Percentiles rank a stretch among this genome's conserved stretches.
Conservation (phyloP, 108 stramenopile genomes). For the Chaetoceros muelleri region DNA sequence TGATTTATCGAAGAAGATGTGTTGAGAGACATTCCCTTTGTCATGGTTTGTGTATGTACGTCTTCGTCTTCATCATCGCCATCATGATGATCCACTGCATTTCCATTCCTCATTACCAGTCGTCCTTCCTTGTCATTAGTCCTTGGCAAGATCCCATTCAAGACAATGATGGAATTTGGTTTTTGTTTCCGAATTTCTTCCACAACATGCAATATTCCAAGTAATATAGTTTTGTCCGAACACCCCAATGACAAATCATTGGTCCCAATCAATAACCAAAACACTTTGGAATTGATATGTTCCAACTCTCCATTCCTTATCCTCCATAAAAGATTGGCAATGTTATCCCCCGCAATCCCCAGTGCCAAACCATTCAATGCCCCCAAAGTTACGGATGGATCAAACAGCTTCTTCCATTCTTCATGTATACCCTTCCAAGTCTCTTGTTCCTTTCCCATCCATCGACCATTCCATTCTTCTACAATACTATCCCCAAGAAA, state of each 20-base stretch:
- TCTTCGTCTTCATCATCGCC: neutral
- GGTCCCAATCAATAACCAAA: conserved; percentile 38
- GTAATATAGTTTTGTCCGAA: conserved; percentile 36
- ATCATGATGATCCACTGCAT: neutral
- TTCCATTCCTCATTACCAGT: conserved; percentile 1
- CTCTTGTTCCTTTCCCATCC: conserved; percentile 22
- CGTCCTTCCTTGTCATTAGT: conserved; percentile 11
- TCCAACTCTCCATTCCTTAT: conserved; percentile 51
- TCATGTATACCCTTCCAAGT: conserved; percentile 5
- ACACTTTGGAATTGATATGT: conserved; percentile 29
- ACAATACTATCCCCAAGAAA: conserved; percentile 60
- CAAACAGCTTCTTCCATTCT: conserved; percentile 17
- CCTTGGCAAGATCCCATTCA: conserved; percentile 47
- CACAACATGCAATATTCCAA: conserved; percentile 46
- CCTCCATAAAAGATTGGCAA: conserved; percentile 51
- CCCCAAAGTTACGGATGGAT: conserved; percentile 9
- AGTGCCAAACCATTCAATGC: conserved; percentile 35
- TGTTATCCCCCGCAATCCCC: conserved; percentile 59
- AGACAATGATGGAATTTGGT: conserved; percentile 33
- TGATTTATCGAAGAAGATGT: neutral
- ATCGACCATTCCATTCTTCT: conserved; percentile 26
- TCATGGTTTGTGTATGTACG: too few species aligned
- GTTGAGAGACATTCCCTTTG: too few species aligned
- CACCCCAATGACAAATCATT: conserved; percentile 52
- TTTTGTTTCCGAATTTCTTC: conserved; percentile 33